These are phyloP conservation scores for Metschnikowia gruessii DNA, from an alignment of 805 yeast species.

Conservation along the genomic window DNA sequence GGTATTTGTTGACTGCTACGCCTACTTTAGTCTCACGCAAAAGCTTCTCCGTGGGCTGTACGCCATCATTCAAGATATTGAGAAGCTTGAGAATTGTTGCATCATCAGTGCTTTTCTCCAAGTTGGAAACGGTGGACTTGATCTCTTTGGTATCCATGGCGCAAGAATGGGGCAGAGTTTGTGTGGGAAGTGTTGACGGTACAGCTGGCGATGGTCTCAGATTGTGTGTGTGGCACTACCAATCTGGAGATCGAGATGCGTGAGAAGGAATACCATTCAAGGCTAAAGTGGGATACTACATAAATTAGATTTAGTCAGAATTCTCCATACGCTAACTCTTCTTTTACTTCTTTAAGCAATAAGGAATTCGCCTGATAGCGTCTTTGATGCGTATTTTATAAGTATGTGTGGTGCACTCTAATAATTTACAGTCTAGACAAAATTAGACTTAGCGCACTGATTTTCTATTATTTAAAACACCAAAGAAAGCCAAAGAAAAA, in stretches of 20 bases:
- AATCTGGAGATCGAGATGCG: background rate
- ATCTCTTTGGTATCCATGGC: slow-evolving; percentile 73
- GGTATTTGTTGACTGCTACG: slow-evolving; percentile 86
- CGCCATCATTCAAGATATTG: slow-evolving; percentile 61
- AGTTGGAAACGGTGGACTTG: slow-evolving; percentile 59
- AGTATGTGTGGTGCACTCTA: too few relatives aligned
- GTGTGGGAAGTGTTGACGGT: background rate
- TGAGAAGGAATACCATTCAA: background rate
- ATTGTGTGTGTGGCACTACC: slow-evolving; percentile 1
- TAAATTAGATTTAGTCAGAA: too few relatives aligned
- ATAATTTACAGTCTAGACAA: too few relatives aligned
- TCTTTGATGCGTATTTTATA: too few relatives aligned
- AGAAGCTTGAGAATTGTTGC: slow-evolving; percentile 65
- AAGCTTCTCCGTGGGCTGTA: slow-evolving; percentile 79
- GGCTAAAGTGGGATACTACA: too few relatives aligned
- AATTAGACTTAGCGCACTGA: too few relatives aligned
- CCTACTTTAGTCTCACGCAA: slow-evolving; percentile 96
- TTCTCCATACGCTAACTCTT: too few relatives aligned
- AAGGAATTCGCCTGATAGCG: too few relatives aligned
- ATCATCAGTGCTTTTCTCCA: slow-evolving; percentile 69
- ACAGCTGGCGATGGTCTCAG: background rate
- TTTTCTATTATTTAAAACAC: too few relatives aligned
- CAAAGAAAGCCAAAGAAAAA: too few relatives aligned
- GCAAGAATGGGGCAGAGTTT: background rate
- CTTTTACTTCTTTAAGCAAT: too few relatives aligned